These are phyloP conservation scores for Teunomyces kruisii DNA, from an alignment of 805 yeast genomes.

Conservation along the genomic window DNA sequence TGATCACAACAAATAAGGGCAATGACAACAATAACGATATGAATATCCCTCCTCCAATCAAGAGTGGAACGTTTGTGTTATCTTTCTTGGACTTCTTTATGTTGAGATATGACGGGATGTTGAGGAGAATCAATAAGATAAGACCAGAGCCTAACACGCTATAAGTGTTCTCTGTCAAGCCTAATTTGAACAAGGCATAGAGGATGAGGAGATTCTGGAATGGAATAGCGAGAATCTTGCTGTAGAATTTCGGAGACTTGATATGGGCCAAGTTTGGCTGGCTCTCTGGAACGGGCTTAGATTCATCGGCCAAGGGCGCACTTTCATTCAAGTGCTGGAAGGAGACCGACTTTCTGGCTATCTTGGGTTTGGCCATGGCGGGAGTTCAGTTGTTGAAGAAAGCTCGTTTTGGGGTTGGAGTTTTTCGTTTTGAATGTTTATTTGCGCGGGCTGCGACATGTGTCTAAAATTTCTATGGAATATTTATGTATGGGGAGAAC, in stretches of 20 bases:
- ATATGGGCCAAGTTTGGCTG: background rate
- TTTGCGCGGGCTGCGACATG: background rate
- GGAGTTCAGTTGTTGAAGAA: background rate
- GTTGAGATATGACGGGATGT: conserved; percentile 5
- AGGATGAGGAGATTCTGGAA: conserved; percentile 28
- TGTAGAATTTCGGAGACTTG: background rate
- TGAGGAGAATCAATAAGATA: conserved; percentile 17
- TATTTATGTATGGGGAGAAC: background rate
- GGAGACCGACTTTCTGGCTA: conserved; percentile 20
- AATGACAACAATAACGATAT: conserved; percentile 35
- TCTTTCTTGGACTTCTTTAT: conserved; percentile 6
- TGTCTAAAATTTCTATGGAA: background rate
- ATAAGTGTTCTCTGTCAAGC: conserved; percentile 25
- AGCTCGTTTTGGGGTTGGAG: background rate
- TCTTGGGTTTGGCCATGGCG: conserved; percentile 6
- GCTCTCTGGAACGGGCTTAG: background rate
- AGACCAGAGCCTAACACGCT: conserved; percentile 26
- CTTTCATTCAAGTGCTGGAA: conserved; percentile 11
- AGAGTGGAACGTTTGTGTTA: conserved; percentile 8
- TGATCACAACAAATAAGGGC: conserved; percentile 40
- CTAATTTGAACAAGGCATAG: conserved; percentile 28
- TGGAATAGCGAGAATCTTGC: conserved; percentile 21
- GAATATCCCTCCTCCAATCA: conserved; percentile 23
- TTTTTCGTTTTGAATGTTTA: background rate
- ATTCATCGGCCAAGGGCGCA: background rate